Percentiles rank a stretch among this genome's conserved stretches.
phyloP scores from a whole-genome alignment of 1,284 basidiomycete species.

The Fereydounia khargensis region DNA sequence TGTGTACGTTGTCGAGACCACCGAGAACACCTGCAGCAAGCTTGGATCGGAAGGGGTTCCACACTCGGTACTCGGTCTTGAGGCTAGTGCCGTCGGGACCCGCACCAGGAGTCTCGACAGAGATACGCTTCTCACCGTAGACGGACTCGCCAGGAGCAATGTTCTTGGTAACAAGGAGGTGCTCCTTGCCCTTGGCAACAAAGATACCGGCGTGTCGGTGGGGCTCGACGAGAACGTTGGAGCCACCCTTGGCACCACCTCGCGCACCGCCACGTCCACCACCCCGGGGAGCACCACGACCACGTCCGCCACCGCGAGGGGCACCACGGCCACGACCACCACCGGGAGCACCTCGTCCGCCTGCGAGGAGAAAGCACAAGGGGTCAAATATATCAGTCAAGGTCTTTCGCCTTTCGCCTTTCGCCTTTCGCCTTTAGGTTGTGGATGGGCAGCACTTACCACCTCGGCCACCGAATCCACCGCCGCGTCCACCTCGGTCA shows the following conservation, averaged over 20 bases:
- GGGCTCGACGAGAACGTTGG: constrained; percentile 79
- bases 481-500: constrained; percentile 46
- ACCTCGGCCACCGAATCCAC: constrained; percentile 62
- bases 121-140: constrained; percentile 84
- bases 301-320: constrained; percentile 37
- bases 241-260: constrained; percentile 65
- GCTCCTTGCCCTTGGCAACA: constrained; percentile 71
- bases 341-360: constrained; percentile 11
- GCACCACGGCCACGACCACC: constrained; percentile 44
- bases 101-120: constrained; percentile 63
- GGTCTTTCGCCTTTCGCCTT: too few species aligned
- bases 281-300: constrained; percentile 39
- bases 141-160: constrained; percentile 95
- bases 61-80: constrained; percentile 96
- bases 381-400: too few species aligned
- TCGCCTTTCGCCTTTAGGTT: too few species aligned
- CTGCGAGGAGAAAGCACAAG: too few species aligned
- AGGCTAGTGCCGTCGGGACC: constrained; percentile 66
- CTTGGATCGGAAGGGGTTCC: constrained; percentile 99
- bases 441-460: constrained; percentile 47
- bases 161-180: constrained; percentile 95
- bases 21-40: constrained; percentile 94
- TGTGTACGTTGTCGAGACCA: constrained; percentile 90
- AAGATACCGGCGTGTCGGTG: constrained; percentile 87
- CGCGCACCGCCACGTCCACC: constrained; percentile 46